phyloP scores from a whole-genome alignment of 2,329 filamentous ascomycete species.

The Geoglossum cookeanum region DNA sequence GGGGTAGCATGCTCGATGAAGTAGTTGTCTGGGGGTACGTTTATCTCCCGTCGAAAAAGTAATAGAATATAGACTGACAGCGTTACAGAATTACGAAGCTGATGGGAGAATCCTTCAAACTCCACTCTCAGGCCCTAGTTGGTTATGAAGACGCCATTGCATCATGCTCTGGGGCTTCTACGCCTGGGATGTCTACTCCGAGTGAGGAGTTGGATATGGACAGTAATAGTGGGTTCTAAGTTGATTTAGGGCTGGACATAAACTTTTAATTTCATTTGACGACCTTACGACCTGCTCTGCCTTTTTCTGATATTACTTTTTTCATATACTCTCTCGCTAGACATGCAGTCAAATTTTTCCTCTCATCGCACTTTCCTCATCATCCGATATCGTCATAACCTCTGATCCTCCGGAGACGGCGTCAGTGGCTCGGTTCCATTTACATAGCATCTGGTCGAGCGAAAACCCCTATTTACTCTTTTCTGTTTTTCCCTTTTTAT shows the following conservation, averaged over 20 bases:
- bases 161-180: constrained; percentile 10
- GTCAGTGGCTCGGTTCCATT: constrained; percentile 6
- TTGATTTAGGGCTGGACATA: neutral
- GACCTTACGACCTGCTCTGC: neutral
- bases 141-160: constrained; percentile 74
- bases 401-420: constrained; percentile 8
- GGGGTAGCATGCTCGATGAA: constrained; percentile 96
- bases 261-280: neutral
- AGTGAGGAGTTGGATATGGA: constrained; percentile 1
- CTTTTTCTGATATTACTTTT: constrained; percentile 8
- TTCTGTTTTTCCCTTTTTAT: constrained; percentile 1
- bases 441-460: constrained; percentile 3
- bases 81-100: constrained; percentile 61
- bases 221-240: neutral
- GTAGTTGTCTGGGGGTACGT: constrained; percentile 99
- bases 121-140: constrained; percentile 83
- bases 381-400: constrained; percentile 10
- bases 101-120: constrained; percentile 95
- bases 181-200: constrained; percentile 1
- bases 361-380: constrained; percentile 3
- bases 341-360: neutral
- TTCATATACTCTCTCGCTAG: constrained; percentile 8
- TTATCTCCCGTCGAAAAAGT: constrained; percentile 6
- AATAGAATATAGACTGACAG: constrained; percentile 21
- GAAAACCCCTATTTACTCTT: constrained; percentile 3